Evolutionary conservation across 78 protist species (phyloP).

Genomic region (Dictyostelium purpureum): DNA sequence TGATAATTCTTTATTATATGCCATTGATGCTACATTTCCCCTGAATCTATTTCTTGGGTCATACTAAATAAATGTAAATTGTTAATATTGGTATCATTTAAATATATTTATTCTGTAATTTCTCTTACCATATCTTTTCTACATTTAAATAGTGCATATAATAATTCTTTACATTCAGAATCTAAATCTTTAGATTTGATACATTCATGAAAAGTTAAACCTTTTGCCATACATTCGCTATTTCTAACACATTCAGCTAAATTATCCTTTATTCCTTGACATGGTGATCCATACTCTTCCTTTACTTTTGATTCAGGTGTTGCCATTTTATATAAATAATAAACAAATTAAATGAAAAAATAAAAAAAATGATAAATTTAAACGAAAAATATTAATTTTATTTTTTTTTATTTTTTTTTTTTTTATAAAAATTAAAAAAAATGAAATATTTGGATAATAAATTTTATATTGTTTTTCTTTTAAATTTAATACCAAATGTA

Average conservation of each 20-base stretch:
- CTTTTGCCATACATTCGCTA: slow-evolving; percentile 49
- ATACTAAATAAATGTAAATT: background rate
- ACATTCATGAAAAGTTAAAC: slow-evolving; percentile 66
- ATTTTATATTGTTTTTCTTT: no score
- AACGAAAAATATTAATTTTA: no score
- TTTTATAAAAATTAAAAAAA: no score
- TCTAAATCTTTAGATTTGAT: slow-evolving; percentile 39
- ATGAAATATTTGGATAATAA: no score
- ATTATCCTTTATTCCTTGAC: slow-evolving; percentile 42
- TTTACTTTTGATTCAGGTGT: slow-evolving; percentile 4
- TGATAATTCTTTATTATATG: slow-evolving; percentile 44
- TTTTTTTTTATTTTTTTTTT: no score
- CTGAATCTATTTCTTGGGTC: slow-evolving; percentile 75
- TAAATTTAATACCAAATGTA: no score
- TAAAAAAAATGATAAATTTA: no score
- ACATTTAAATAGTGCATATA: slow-evolving; percentile 50
- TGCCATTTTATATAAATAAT: no score
- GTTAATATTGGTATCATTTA: background rate
- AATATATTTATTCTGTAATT: background rate
- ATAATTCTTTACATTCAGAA: slow-evolving; percentile 32
- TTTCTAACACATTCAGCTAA: slow-evolving; percentile 35
- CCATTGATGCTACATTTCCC: slow-evolving; percentile 65
- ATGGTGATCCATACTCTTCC: slow-evolving; percentile 14
- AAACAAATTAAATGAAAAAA: no score
- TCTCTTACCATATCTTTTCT: slow-evolving; percentile 73